phyloP scores from a whole-genome alignment of 2,329 filamentous ascomycete species.

The Aspergillus uvarum region DNA sequence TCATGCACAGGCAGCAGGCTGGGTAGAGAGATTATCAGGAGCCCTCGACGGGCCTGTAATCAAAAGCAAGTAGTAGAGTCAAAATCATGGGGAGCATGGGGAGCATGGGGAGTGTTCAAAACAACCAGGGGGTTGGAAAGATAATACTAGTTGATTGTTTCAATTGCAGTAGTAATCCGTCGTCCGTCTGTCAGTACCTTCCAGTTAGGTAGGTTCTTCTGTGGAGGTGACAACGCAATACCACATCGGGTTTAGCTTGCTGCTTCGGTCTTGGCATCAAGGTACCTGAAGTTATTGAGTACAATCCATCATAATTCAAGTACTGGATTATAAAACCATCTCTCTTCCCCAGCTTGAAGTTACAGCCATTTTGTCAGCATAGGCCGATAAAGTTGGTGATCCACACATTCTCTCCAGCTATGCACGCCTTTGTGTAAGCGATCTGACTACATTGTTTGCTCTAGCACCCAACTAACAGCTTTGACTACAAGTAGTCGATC shows the following conservation, averaged over 20 bases:
- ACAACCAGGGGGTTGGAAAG: not conserved
- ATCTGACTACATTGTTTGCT: too few relatives aligned
- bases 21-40: not conserved
- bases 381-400: too few relatives aligned
- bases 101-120: too few relatives aligned
- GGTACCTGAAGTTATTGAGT: not conserved
- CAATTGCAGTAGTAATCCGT: not conserved
- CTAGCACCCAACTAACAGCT: too few relatives aligned
- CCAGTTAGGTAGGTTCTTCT: not conserved
- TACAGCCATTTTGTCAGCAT: too few relatives aligned
- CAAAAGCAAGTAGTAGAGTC: not conserved
- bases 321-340: not conserved
- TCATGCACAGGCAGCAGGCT: not conserved
- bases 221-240: not conserved
- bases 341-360: too few relatives aligned
- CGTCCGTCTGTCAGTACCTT: not conserved
- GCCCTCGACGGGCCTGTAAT: not conserved
- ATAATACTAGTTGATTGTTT: not conserved
- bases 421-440: too few relatives aligned
- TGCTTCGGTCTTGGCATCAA: too few relatives aligned
- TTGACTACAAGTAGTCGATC: too few relatives aligned
- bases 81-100: not conserved
- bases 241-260: not conserved
- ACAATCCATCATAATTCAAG: too few relatives aligned
- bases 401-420: too few relatives aligned